A percentile compares a stretch with the other conserved stretches of the same genome.
These are phyloP conservation scores for Tylopilus cervinicoccineus DNA, from an alignment of 768 basidiomycete species.

Conservation along the genomic window DNA sequence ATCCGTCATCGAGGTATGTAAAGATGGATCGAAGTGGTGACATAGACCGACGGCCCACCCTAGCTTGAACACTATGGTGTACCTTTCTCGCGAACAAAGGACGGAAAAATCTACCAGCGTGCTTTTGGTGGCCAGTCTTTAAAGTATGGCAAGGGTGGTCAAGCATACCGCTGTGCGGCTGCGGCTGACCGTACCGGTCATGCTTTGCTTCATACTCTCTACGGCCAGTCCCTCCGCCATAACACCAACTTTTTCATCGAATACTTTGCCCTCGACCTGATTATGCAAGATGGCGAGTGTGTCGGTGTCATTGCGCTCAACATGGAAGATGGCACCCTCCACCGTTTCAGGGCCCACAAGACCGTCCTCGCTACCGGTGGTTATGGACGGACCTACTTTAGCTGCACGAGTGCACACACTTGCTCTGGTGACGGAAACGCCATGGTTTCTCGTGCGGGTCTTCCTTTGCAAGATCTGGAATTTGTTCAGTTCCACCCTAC, in stretches of 20 bases:
- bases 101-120: constrained; percentile 99
- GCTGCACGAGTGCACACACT: constrained; percentile 97
- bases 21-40: neutral
- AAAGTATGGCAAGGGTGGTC: constrained; percentile 96
- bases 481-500: constrained; percentile 99
- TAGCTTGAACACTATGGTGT: constrained; percentile 99
- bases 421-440: constrained; percentile 99
- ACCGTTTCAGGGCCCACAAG: constrained; percentile 97
- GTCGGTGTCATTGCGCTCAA: constrained; percentile 98
- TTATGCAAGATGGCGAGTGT: constrained; percentile 99
- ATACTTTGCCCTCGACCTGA: constrained; percentile 97
- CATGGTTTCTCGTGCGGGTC: constrained; percentile 95
- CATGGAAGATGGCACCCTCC: constrained; percentile 99
- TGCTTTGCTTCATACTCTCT: constrained; percentile 96
- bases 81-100: constrained; percentile 96
- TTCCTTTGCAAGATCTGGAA: constrained; percentile 95
- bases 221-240: constrained; percentile 97
- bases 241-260: constrained; percentile 99
- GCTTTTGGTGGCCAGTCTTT: constrained; percentile 98
- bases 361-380: constrained; percentile 98
- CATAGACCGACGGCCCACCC: neutral
- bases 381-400: constrained; percentile 97
- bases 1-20: constrained; percentile 81
- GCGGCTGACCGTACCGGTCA: constrained; percentile 99
- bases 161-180: constrained; percentile 98